Conservation (phyloP, 2,329 filamentous ascomycete genomes). For the Talaromyces sp. region DNA sequence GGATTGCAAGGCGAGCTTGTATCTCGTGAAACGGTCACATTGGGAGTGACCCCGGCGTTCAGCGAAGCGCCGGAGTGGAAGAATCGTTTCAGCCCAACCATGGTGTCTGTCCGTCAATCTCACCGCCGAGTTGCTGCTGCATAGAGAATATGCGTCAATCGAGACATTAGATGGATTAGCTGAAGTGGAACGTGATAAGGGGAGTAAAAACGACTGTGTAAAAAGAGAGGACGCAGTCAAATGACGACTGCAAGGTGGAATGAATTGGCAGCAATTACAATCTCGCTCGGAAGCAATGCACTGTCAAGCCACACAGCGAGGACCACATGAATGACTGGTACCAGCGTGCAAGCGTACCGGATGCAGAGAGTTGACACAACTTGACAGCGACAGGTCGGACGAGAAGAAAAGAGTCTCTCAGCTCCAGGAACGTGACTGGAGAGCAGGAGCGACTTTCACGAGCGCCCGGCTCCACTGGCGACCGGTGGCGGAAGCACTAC, state of each 20-base stretch:
- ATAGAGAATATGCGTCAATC: neutral
- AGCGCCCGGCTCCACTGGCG: neutral
- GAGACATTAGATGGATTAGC: neutral
- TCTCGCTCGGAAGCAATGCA: neutral
- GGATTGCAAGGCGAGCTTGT: neutral
- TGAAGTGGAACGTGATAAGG: neutral
- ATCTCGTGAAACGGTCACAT: neutral
- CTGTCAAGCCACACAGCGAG: neutral
- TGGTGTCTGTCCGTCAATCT: conserved; percentile 12
- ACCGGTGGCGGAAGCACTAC: neutral
- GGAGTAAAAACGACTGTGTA: neutral
- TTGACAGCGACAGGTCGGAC: neutral
- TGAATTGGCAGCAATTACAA: neutral
- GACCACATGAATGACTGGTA: neutral
- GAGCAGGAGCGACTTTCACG: neutral
- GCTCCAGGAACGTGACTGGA: neutral
- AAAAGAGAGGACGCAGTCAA: neutral
- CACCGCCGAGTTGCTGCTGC: neutral
- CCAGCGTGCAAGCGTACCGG: neutral
- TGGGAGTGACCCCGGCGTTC: neutral
- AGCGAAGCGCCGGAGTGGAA: conserved; percentile 15
- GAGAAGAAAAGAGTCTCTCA: neutral
- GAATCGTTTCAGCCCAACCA: conserved; percentile 31
- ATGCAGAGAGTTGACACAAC: neutral
- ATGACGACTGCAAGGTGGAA: neutral